Evolutionary conservation across 1,284 basidiomycete genomes (phyloP).

Genomic region (Malassezia psittaci): DNA sequence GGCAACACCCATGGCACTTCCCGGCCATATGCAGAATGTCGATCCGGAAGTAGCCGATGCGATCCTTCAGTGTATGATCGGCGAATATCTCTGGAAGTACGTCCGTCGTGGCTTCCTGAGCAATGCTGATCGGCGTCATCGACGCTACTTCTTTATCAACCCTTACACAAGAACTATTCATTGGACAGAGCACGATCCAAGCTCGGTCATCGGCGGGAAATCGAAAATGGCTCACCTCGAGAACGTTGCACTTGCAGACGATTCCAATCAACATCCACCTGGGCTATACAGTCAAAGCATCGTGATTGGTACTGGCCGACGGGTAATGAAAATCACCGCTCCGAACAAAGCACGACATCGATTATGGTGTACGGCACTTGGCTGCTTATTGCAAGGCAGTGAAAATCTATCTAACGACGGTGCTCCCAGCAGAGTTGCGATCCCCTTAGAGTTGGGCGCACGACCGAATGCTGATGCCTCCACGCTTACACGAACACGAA

Average conservation of each 20-base stretch:
- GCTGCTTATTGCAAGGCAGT: conserved; percentile 29
- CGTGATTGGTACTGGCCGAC: conserved; percentile 76
- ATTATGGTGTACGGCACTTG: conserved; percentile 67
- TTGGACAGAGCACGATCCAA: conserved; percentile 91
- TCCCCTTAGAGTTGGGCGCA: conserved; percentile 14
- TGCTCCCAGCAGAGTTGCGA: background rate
- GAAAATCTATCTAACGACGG: background rate
- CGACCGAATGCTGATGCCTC: background rate
- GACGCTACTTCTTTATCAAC: conserved; percentile 98
- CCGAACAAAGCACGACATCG: conserved; percentile 88
- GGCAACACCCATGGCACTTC: conserved; percentile 4
- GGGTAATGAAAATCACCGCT: conserved; percentile 96
- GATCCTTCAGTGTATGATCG: conserved; percentile 99
- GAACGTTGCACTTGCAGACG: conserved; percentile 74
- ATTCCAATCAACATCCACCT: conserved; percentile 83
- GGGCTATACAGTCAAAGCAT: conserved; percentile 86
- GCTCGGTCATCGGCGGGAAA: conserved; percentile 71
- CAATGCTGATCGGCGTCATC: conserved; percentile 78
- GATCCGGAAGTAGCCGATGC: conserved; percentile 59
- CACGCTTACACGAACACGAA: background rate
- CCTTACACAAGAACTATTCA: conserved; percentile 96
- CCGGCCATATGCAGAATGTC: conserved; percentile 21
- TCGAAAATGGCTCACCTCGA: conserved; percentile 98
- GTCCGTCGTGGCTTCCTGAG: conserved; percentile 82
- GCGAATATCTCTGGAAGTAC: conserved; percentile 97